These are phyloP conservation scores for Piper betle DNA, from an alignment of 164 flowering plant species.

Conservation along the genomic window DNA sequence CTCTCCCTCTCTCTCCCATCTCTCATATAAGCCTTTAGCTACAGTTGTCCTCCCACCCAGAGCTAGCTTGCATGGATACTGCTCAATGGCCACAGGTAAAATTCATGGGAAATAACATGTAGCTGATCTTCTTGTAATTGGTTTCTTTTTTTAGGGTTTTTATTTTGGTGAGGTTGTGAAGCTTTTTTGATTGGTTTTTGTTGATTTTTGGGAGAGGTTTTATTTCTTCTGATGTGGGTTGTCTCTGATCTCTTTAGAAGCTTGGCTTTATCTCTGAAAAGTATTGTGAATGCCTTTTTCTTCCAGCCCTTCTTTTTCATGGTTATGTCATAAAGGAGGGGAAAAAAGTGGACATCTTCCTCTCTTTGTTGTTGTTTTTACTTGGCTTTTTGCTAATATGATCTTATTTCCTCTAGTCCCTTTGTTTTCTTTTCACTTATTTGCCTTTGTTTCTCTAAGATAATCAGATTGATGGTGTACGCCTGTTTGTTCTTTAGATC, in stretches of 20 bases:
- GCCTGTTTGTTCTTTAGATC: slow-evolving; percentile 1
- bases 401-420: slow-evolving; percentile 1
- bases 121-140: neutral
- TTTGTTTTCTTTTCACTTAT: slow-evolving; percentile 2
- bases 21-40: neutral
- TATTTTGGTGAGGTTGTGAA: neutral
- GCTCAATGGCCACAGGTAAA: slow-evolving; percentile 12
- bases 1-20: neutral
- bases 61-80: slow-evolving; percentile 8
- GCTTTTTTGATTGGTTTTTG: neutral
- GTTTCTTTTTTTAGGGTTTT: neutral
- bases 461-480: neutral
- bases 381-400: neutral
- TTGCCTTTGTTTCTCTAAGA: neutral
- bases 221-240: neutral
- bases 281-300: neutral
- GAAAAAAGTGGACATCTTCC: neutral
- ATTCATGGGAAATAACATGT: neutral
- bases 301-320: neutral
- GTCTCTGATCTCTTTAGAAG: neutral
- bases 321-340: neutral
- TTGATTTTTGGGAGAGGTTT: neutral
- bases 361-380: neutral
- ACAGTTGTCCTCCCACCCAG: neutral
- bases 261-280: slow-evolving; percentile 2